Base-by-base conservation (phyloP, 2,329 filamentous ascomycete species). In the Hypoxylon sp. region DNA sequence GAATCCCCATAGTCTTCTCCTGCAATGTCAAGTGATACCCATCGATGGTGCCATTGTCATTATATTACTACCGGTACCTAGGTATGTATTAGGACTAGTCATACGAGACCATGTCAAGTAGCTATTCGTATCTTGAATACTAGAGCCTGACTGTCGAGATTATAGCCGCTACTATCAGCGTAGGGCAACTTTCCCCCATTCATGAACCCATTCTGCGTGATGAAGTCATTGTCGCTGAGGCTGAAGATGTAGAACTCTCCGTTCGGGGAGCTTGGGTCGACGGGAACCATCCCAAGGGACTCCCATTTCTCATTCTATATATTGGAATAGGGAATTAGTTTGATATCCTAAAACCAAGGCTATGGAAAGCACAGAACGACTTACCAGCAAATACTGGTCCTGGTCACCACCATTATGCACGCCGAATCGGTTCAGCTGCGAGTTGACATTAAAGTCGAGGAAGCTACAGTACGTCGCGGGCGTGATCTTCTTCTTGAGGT, bases 291-390 rank as follows among this genome's bases (percentile, higher is more conserved):
- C 2, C 88, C 87, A 52, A 93, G 79, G 19, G 86, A 88, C 81
- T 94, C 91, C 91, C 91, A 93, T 76, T 93, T 93, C 82, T 93
- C 91, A 73, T 93, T 93, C 76, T 77, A 37, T 11, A 19, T 11
- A 32, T 17, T 46, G 1, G 13, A 6, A 35, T n/a, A 52, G 11
- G 1, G 3, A 13, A 60, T 71, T 58, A 75, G 70, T 50, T 39
- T 42, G n/a, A 19, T 5, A 13, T 39, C 8, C n/a, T 6, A 7
- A 17, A n/a, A 15, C 7, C 1, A 47, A 39, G 11, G 27, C 13
- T 19, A 32, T 11, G n/a, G 32, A 15, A 13, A 32, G 32, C 7
- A 21, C 4, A 6, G 19, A 13, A 27, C 10, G 8, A 69, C 75
- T 71, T 61, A 76, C 75, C 6, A 93, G 75, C 37, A 93, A 78